phyloP scores from a whole-genome alignment of 139 green algal species.

The Chlamydomonas schloesseri region DNA sequence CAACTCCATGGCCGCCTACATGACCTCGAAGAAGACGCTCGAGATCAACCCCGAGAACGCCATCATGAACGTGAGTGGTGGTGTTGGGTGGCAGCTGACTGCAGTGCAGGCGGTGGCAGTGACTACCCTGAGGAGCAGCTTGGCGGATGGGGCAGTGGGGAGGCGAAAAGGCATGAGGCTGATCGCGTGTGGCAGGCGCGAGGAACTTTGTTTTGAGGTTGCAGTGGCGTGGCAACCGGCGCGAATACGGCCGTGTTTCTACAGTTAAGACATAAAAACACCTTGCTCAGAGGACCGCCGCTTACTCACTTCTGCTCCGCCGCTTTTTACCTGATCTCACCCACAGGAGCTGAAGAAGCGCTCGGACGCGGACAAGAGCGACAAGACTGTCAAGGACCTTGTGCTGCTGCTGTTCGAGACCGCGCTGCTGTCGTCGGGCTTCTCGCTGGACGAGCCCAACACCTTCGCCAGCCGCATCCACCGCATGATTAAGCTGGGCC shows the following conservation, averaged over 20 bases:
- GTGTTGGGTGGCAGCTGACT: background rate
- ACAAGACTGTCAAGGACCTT: constrained; percentile 99
- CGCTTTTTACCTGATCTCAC: too few relatives aligned
- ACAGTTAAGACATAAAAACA: too few relatives aligned
- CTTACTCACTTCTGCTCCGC: too few relatives aligned
- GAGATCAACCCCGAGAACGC: constrained; percentile 99
- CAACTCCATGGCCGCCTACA: constrained; percentile 97
- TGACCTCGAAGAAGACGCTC: constrained; percentile 99
- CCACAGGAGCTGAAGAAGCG: constrained; percentile 89
- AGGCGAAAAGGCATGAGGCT: too few relatives aligned
- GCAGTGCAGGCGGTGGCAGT: background rate
- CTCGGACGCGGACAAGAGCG: constrained; percentile 93
- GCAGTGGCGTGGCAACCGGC: too few relatives aligned
- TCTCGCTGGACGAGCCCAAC: constrained; percentile 98
- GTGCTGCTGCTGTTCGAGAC: constrained; percentile 99
- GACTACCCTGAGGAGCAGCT: too few relatives aligned
- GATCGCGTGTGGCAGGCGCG: too few relatives aligned
- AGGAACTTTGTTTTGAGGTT: too few relatives aligned
- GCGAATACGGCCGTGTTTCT: too few relatives aligned
- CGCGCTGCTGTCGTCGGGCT: constrained; percentile 95
- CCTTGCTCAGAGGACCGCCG: too few relatives aligned
- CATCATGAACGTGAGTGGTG: constrained; percentile 88
- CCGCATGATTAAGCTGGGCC: constrained; percentile 99
- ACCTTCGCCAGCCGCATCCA: constrained; percentile 98
- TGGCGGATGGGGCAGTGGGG: too few relatives aligned